A percentile compares a stretch with the other conserved stretches of the same genome.
These are phyloP conservation scores for Colletotrichum truncatum DNA, from an alignment of 2,329 filamentous ascomycete genomes.

Conservation along the genomic window DNA sequence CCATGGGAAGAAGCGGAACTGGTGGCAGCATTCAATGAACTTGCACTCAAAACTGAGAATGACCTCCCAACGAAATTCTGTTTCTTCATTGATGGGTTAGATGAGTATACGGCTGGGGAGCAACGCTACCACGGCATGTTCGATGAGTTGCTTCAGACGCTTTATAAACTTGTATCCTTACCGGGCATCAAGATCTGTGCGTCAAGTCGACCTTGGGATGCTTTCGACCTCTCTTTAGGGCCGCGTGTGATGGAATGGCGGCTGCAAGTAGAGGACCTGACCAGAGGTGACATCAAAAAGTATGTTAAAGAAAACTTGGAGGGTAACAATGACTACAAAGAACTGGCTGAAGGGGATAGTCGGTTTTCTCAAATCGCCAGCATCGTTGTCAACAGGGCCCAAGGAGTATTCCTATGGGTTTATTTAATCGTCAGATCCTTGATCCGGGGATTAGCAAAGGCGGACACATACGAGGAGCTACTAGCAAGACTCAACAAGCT, in stretches of 20 bases:
- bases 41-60: not conserved
- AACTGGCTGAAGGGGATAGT: not conserved
- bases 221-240: conserved; percentile 38
- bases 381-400: conserved; percentile 33
- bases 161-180: conserved; percentile 30
- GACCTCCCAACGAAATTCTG: conserved; percentile 16
- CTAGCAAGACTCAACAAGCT: not conserved
- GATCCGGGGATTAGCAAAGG: conserved; percentile 19
- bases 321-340: not conserved
- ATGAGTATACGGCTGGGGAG: conserved; percentile 37
- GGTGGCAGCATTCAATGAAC: not conserved
- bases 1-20: not conserved
- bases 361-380: not conserved
- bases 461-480: conserved; percentile 6
- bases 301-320: conserved; percentile 26
- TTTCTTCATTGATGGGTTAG: conserved; percentile 43
- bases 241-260: conserved; percentile 26
- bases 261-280: conserved; percentile 39
- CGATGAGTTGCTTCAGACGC: conserved; percentile 37
- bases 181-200: conserved; percentile 40
- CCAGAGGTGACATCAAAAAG: conserved; percentile 37
- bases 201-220: conserved; percentile 42
- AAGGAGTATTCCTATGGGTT: conserved; percentile 46
- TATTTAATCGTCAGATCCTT: conserved; percentile 31
- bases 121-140: conserved; percentile 36